A percentile compares a stretch with the other conserved stretches of the same genome.
Conservation (phyloP, 805 yeast species). For the Saccharomyces kudriavzevii region DNA sequence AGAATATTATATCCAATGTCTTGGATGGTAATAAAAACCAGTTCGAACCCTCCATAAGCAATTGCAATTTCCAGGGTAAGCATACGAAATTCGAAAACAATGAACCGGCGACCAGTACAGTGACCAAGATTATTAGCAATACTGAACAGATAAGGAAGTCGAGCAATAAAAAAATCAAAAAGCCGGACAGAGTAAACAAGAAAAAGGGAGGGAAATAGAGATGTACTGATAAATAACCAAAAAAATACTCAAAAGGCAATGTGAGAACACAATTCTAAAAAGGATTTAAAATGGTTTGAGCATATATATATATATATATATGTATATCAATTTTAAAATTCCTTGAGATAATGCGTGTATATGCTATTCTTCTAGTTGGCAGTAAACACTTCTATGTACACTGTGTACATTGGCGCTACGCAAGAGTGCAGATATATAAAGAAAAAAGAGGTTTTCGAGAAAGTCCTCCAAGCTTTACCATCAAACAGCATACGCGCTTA, state of each 20-base stretch:
- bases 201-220: background rate
- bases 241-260: background rate
- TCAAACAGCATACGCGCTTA: background rate
- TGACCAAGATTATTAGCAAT: background rate
- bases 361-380: background rate
- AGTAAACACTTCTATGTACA: background rate
- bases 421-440: background rate
- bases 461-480: background rate
- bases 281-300: background rate
- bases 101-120: background rate
- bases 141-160: background rate
- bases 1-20: slow-evolving; percentile 39
- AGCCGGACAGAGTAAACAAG: background rate
- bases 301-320: too few species aligned
- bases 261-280: background rate
- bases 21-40: slow-evolving; percentile 29
- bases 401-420: background rate
- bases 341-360: background rate
- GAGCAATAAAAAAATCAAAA: background rate
- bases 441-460: background rate
- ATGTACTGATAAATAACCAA: background rate
- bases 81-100: slow-evolving; percentile 41
- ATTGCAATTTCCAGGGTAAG: slow-evolving; percentile 43
- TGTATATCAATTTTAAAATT: background rate
- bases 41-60: slow-evolving; percentile 44